A percentile compares a stretch with the other conserved stretches of the same genome.
Conservation (phyloP, 2,329 filamentous ascomycete genomes). For the Stachybotrys chartarum region DNA sequence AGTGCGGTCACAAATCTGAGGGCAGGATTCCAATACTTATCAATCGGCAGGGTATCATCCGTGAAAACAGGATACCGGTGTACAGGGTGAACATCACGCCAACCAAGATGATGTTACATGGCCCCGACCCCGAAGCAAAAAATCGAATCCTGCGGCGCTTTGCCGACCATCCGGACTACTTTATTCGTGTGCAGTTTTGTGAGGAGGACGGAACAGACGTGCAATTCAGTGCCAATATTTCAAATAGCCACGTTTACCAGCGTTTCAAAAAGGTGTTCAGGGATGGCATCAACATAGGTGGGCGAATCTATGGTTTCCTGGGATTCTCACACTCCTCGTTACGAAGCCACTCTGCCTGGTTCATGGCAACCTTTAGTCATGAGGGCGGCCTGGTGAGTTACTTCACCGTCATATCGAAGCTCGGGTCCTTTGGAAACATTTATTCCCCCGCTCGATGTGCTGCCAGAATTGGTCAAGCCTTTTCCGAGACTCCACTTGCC, state of each 20-base stretch:
- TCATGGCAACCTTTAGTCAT: constrained; percentile 40
- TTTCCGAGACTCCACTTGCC: constrained; percentile 65
- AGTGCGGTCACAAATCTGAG: too few species aligned
- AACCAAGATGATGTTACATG: background rate
- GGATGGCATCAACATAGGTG: constrained; percentile 56
- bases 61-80: background rate
- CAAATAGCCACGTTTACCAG: constrained; percentile 40
- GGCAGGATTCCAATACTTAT: too few species aligned
- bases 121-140: constrained; percentile 56
- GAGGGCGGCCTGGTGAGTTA: constrained; percentile 25
- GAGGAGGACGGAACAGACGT: constrained; percentile 67
- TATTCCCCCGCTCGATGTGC: constrained; percentile 48
- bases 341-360: constrained; percentile 64
- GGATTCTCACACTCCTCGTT: constrained; percentile 78
- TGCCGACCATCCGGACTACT: constrained; percentile 49
- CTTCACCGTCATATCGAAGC: constrained; percentile 33
- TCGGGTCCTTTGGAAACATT: constrained; percentile 46
- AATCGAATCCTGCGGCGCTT: constrained; percentile 68
- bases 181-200: constrained; percentile 63
- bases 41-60: too few species aligned
- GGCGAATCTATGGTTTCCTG: constrained; percentile 56
- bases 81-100: background rate
- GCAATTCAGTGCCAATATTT: constrained; percentile 43
- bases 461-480: constrained; percentile 58
- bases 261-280: constrained; percentile 56